phyloP scores from a whole-genome alignment of 805 yeast species.

The Candida coquimbonensis region DNA sequence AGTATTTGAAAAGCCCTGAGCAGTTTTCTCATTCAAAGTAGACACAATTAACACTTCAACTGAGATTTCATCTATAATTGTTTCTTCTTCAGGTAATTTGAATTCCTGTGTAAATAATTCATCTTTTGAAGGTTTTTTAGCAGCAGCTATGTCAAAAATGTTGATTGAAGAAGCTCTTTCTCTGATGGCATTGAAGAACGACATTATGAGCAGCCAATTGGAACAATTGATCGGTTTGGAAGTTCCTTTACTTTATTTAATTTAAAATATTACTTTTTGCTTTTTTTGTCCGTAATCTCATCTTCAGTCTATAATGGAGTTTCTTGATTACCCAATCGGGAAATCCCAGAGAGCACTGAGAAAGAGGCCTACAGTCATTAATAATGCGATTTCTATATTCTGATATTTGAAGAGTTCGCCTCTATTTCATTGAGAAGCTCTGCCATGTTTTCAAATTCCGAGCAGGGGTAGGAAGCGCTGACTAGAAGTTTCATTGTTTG shows the following conservation, averaged over 20 bases:
- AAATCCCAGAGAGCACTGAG: not conserved
- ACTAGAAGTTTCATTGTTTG: conserved; percentile 39
- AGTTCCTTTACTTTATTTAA: not conserved
- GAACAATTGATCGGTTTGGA: not conserved
- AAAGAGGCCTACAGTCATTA: not conserved
- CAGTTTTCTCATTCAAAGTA: conserved; percentile 14
- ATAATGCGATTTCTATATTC: not conserved
- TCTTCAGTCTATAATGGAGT: not conserved
- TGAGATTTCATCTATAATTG: conserved; percentile 54
- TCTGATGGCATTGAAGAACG: conserved; percentile 38
- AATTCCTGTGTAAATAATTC: conserved; percentile 64
- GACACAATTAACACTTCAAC: conserved; percentile 49
- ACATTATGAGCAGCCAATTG: conserved; percentile 24
- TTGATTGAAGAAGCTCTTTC: conserved; percentile 39
- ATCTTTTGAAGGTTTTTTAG: conserved; percentile 50
- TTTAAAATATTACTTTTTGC: too few species aligned
- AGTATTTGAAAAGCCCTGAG: conserved; percentile 20
- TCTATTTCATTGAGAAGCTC: conserved; percentile 23
- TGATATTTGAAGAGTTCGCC: conserved; percentile 4
- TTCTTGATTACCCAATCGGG: conserved; percentile 8
- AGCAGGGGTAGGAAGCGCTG: conserved; percentile 41
- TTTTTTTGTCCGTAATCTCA: not conserved
- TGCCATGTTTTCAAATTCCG: conserved; percentile 30
- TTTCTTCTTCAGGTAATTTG: conserved; percentile 66
- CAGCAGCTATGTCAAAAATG: conserved; percentile 32